Evolutionary conservation across 257 asterid species (phyloP).

Genomic region (Solanum pennellii): DNA sequence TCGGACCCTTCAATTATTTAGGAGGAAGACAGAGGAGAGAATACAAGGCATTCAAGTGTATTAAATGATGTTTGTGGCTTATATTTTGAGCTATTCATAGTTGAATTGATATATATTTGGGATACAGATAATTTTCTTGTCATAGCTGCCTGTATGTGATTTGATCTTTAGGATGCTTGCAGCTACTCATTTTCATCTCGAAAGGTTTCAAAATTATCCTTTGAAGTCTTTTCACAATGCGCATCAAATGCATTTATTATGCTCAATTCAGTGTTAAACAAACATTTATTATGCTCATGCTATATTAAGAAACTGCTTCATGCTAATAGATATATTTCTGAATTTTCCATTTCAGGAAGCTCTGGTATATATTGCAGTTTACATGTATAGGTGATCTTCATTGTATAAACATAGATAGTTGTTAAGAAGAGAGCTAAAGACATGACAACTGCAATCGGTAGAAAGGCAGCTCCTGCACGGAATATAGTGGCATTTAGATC

Average conservation of each 20-base stretch:
- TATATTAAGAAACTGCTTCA: neutral
- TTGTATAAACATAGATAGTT: neutral
- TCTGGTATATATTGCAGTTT: neutral
- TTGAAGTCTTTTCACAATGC: neutral
- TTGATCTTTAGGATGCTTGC: neutral
- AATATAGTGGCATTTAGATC: slow-evolving; percentile 43
- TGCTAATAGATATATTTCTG: neutral
- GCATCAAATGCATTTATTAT: neutral
- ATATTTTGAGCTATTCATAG: neutral
- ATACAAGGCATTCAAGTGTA: neutral
- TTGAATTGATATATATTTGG: neutral
- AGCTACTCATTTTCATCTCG: neutral
- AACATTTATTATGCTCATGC: neutral
- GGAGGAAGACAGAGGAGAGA: neutral
- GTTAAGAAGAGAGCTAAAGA: neutral
- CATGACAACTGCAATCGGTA: neutral
- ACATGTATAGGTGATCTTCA: neutral
- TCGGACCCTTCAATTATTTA: neutral
- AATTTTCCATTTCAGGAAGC: neutral
- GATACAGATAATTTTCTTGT: neutral
- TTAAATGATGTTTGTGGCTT: neutral
- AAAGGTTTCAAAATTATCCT: neutral
- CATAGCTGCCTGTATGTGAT: neutral
- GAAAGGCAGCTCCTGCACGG: slow-evolving; percentile 51
- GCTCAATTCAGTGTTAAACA: neutral